A percentile compares a stretch with the other conserved stretches of the same genome.
Evolutionary conservation across 768 basidiomycete species (phyloP).

Genomic region (Mycena pura): DNA sequence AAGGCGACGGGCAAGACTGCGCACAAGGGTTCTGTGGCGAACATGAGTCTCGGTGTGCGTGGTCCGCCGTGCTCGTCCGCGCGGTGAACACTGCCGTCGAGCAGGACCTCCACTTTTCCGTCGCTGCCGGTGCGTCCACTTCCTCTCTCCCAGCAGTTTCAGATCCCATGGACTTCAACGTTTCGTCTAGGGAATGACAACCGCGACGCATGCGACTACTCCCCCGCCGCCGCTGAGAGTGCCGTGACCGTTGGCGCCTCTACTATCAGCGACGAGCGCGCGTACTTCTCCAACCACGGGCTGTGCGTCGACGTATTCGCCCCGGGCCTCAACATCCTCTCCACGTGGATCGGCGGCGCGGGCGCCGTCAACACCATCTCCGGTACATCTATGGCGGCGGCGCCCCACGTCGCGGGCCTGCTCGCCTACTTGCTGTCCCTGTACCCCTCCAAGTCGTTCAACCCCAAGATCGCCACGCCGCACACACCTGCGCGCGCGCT

Average conservation of each 20-base stretch:
- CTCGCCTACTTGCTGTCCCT: conserved; percentile 92
- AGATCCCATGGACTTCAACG: neutral
- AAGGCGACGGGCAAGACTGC: conserved; percentile 75
- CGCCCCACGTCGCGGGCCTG: conserved; percentile 88
- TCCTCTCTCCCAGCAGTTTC: neutral
- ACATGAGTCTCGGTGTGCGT: conserved; percentile 93
- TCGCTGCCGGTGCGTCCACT: conserved; percentile 79
- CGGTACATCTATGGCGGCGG: conserved; percentile 94
- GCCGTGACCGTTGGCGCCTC: conserved; percentile 96
- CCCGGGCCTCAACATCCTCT: conserved; percentile 89
- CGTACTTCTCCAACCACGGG: conserved; percentile 93
- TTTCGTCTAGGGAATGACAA: conserved; percentile 82
- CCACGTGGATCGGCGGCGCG: conserved; percentile 76
- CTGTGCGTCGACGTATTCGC: conserved; percentile 91
- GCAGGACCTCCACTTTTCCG: conserved; percentile 90
- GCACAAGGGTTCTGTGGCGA: conserved; percentile 96
- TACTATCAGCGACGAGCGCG: conserved; percentile 78
- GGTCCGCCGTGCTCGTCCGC: conserved; percentile 79
- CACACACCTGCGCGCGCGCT: no score
- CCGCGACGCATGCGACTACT: conserved; percentile 89
- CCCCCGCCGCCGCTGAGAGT: conserved; percentile 85
- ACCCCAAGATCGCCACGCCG: conserved; percentile 58
- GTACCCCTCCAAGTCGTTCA: conserved; percentile 72
- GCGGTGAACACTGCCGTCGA: conserved; percentile 87
- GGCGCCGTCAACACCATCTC: conserved; percentile 75